A percentile compares a stretch with the other conserved stretches of the same genome.
phyloP scores from a whole-genome alignment of 164 flowering plant species.

The Protea cynaroides region DNA sequence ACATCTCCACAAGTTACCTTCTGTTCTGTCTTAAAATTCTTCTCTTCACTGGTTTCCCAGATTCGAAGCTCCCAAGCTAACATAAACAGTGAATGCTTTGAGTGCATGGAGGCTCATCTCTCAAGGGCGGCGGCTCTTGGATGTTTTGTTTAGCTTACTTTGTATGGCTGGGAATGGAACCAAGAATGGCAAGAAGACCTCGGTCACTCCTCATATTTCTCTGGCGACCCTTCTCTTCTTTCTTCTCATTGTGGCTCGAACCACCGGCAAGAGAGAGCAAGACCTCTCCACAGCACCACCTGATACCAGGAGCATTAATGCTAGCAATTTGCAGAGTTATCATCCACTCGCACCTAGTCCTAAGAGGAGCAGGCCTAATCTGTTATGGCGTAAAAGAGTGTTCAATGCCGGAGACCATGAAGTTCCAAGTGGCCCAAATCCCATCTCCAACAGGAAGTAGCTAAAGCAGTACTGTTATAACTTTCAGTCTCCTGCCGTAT shows the following conservation, averaged over 20 bases:
- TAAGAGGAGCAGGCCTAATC: conserved; percentile 3
- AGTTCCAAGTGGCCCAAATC: conserved; percentile 60
- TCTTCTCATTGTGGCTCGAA: conserved; percentile 7
- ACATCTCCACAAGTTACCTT: background rate
- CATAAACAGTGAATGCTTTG: too few relatives aligned
- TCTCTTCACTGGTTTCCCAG: background rate
- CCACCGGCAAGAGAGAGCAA: conserved; percentile 7
- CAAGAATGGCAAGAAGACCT: background rate
- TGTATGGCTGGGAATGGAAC: conserved; percentile 29
- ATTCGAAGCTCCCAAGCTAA: too few relatives aligned
- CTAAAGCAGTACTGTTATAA: background rate
- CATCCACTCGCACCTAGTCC: conserved; percentile 2
- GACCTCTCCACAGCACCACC: background rate
- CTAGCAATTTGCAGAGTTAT: background rate
- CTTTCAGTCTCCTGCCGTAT: background rate
- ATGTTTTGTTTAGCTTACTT: conserved; percentile 12
- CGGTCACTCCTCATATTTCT: conserved; percentile 7
- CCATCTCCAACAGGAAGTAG: conserved; percentile 44
- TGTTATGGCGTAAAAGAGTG: conserved; percentile 15
- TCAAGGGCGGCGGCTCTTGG: conserved; percentile 1
- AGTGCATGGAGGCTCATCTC: background rate
- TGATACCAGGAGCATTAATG: conserved; percentile 5
- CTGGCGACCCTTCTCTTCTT: conserved; percentile 17
- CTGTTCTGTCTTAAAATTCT: background rate
- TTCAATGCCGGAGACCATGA: conserved; percentile 39